Evolutionary conservation across 2,329 filamentous ascomycete genomes (phyloP).

Genomic region (Aspergillus sp.): DNA sequence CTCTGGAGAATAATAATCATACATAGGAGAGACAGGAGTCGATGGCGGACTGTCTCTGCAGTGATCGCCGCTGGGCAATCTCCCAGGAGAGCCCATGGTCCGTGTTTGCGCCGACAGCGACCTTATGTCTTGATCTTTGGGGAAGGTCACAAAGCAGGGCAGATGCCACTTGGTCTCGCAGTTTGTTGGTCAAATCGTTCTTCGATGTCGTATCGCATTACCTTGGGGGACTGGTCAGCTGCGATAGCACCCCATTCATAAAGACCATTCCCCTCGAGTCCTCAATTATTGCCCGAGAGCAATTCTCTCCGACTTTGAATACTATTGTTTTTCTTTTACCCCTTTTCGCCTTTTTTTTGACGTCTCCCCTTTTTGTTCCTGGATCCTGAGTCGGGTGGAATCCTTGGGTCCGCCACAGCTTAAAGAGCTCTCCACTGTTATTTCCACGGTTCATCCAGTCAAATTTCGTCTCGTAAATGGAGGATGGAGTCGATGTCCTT

Average conservation of each 20-base stretch:
- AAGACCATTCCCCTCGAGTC: background rate
- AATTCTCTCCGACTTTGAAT: background rate
- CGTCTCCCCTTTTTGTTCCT: slow-evolving; percentile 3
- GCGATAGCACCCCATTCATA: background rate
- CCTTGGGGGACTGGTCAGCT: background rate
- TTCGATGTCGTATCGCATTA: background rate
- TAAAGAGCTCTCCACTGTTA: slow-evolving; percentile 23
- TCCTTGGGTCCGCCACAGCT: slow-evolving; percentile 19
- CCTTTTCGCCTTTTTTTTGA: background rate
- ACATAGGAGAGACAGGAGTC: slow-evolving; percentile 11
- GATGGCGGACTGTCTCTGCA: slow-evolving; percentile 2
- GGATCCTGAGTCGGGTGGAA: slow-evolving; percentile 10
- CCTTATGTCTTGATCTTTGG: background rate
- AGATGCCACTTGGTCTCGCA: background rate
- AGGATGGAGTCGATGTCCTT: slow-evolving; percentile 13
- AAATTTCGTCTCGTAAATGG: slow-evolving; percentile 24
- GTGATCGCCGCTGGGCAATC: slow-evolving; percentile 20
- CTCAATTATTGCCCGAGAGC: background rate
- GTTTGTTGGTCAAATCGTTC: background rate
- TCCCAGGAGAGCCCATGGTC: slow-evolving; percentile 25
- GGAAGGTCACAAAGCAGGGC: background rate
- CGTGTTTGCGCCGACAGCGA: slow-evolving; percentile 23
- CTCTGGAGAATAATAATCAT: slow-evolving; percentile 10
- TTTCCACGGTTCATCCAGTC: slow-evolving; percentile 21
- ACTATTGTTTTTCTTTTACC: slow-evolving; percentile 12